Evolutionary conservation across 164 flowering plant genomes (phyloP).

Genomic region (Sextonia rubra): DNA sequence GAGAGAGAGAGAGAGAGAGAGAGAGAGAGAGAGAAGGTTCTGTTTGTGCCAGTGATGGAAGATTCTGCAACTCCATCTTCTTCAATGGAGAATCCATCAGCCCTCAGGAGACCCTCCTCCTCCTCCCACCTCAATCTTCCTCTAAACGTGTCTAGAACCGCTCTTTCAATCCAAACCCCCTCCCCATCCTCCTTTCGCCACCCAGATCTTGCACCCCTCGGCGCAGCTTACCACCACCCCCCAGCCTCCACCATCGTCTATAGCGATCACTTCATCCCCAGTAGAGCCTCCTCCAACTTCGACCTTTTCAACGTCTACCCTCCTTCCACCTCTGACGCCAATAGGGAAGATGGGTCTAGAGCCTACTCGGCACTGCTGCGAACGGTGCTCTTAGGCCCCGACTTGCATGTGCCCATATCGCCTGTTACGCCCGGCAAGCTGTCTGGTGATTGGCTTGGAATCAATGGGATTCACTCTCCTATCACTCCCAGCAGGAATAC

Average conservation of each 20-base stretch:
- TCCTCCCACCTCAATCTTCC: conserved; percentile 33
- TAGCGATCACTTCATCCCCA: too few relatives aligned
- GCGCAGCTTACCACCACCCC: too few relatives aligned
- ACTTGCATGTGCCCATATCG: conserved; percentile 24
- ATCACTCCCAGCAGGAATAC: conserved; percentile 54
- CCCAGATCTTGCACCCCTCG: too few relatives aligned
- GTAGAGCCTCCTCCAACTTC: too few relatives aligned
- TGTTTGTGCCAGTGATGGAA: too few relatives aligned
- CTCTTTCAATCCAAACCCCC: too few relatives aligned
- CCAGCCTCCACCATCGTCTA: too few relatives aligned
- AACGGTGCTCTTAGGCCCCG: conserved; percentile 67
- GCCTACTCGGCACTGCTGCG: conserved; percentile 52
- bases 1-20: too few relatives aligned
- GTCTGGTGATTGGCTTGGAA: neutral
- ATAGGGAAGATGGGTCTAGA: conserved; percentile 46
- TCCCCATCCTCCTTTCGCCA: too few relatives aligned
- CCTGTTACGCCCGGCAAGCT: conserved; percentile 64
- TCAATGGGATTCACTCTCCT: conserved; percentile 4
- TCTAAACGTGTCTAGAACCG: conserved; percentile 24
- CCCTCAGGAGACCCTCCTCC: conserved; percentile 1
- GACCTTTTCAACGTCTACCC: too few relatives aligned
- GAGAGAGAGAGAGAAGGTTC: too few relatives aligned
- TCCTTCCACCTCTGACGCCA: conserved; percentile 24
- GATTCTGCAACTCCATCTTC: neutral
- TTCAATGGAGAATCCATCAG: conserved; percentile 13